Base-by-base conservation (phyloP, 805 yeast genomes). In the Nematodospora valgi region DNA sequence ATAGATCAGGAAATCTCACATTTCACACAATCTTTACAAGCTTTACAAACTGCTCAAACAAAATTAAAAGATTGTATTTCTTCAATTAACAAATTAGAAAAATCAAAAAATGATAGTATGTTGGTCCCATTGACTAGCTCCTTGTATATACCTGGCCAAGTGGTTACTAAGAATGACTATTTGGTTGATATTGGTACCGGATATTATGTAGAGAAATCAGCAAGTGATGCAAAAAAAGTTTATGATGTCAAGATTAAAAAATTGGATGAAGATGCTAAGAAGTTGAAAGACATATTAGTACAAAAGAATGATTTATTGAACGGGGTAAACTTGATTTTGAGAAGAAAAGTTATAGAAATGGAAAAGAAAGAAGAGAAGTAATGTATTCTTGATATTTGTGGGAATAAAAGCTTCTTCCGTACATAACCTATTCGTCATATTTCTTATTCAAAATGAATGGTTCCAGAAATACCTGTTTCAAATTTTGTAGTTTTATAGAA, bases 141-240 rank as follows among this genome's bases (percentile, higher is more conserved):
- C 0, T 64, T 93, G 26, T 93, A 93, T 47, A 82, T 93, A 18
- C 95, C 96, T 4, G 98, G 98, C 2, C 74, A 68, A 35, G 72
- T 86, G 34, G 68, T 70, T 28, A 77, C 82, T 39, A 72, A 72
- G 34, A 73, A 80, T 40, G 78, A 73, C 39, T 93, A 82, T 49
- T 68, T 93, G 55, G 96, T 93, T 7, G 98, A 93, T 54, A 81
- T 93, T 17, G 98, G 98, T 23, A 93, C 98, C 0, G 98, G 98
- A 2, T 93, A 93, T 56, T 93, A 75, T 54, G 89, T 88, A 12
- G 96, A 87, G 54, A 93, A 93, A 59, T 59, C 59, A 32, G 75
- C 77, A 0, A 63, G 64, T 6, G 87, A 84, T 30, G 82, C 96
- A 2, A 66, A 76, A 42, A 59, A 56, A 36, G 91, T 87, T 51